A percentile compares a stretch with the other conserved stretches of the same genome.
Conservation (phyloP, 129 eudicot species). For the Escallonia herrerae region DNA sequence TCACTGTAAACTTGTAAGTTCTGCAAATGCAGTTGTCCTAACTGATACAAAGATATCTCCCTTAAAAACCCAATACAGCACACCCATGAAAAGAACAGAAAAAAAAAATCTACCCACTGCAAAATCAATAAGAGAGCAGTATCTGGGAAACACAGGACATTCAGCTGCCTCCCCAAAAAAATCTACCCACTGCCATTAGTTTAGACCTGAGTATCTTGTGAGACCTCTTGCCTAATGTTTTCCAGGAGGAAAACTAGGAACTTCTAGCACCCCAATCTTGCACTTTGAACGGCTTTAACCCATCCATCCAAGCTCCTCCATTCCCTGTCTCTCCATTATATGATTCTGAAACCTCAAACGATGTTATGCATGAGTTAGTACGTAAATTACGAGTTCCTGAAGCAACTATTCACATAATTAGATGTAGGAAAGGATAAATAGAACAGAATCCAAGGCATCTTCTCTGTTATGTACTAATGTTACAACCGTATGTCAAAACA, state of each 20-base stretch:
- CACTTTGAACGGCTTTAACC: not conserved
- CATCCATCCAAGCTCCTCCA: slow-evolving; percentile 3
- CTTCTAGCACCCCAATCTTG: not conserved
- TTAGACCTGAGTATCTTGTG: not conserved
- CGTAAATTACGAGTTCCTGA: too few relatives aligned
- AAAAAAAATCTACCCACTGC: slow-evolving; percentile 4
- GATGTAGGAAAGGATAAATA: too few relatives aligned
- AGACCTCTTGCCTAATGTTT: slow-evolving; percentile 9
- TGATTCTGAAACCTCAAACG: not conserved
- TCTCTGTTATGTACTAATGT: too few relatives aligned
- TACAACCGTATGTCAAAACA: too few relatives aligned
- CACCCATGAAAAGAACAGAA: not conserved
- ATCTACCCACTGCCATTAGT: not conserved
- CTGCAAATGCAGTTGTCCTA: slow-evolving; percentile 1
- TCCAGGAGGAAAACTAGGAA: not conserved
- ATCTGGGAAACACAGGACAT: not conserved
- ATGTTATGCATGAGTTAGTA: not conserved
- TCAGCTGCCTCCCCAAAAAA: not conserved
- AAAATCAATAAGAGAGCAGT: not conserved
- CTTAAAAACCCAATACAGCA: not conserved
- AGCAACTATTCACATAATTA: too few relatives aligned
- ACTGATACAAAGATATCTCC: not conserved
- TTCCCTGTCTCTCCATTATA: slow-evolving; percentile 8
- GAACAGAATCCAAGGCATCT: too few relatives aligned
- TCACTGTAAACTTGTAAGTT: not conserved